These are phyloP conservation scores for Rosellinia necatrix DNA, from an alignment of 2,329 filamentous ascomycete species.

Conservation along the genomic window DNA sequence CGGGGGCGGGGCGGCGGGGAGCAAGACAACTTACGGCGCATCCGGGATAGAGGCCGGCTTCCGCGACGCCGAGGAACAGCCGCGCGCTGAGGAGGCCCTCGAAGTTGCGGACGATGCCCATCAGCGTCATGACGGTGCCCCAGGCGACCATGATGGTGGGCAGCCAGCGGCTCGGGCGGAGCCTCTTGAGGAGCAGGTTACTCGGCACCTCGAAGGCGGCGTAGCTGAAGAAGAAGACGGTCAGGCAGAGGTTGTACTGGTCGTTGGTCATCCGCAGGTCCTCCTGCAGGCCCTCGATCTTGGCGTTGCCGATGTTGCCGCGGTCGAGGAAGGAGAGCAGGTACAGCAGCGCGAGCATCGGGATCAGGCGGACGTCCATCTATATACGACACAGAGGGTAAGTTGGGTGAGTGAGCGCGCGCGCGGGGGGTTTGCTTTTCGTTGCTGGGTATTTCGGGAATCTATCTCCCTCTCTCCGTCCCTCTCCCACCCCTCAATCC, in stretches of 20 bases:
- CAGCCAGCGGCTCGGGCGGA: slow-evolving; percentile 75
- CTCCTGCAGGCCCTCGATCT: slow-evolving; percentile 62
- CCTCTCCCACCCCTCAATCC: too few relatives aligned
- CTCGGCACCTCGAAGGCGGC: slow-evolving; percentile 76
- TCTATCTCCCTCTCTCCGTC: too few relatives aligned
- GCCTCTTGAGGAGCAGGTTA: slow-evolving; percentile 75
- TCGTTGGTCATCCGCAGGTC: slow-evolving; percentile 61
- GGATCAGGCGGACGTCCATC: slow-evolving; percentile 59
- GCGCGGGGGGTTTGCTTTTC: too few relatives aligned
- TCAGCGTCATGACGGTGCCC: slow-evolving; percentile 52
- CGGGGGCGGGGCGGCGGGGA: too few relatives aligned
- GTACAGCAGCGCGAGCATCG: slow-evolving; percentile 70
- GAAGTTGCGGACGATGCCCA: slow-evolving; percentile 57
- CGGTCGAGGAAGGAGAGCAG: slow-evolving; percentile 71
- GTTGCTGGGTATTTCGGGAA: too few relatives aligned
- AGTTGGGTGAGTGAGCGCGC: too few relatives aligned
- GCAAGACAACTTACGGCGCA: slow-evolving; percentile 33
- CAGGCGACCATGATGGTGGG: slow-evolving; percentile 72
- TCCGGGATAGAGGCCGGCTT: slow-evolving; percentile 42
- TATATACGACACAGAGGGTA: slow-evolving; percentile 29
- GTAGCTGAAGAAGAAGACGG: slow-evolving; percentile 82
- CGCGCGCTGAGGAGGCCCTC: slow-evolving; percentile 53
- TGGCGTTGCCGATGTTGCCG: slow-evolving; percentile 70
- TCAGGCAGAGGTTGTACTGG: slow-evolving; percentile 72
- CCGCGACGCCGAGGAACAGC: slow-evolving; percentile 50